A percentile compares a stretch with the other conserved stretches of the same genome.
Evolutionary conservation across 2,329 filamentous ascomycete genomes (phyloP).

Genomic region (Trichoderma afroharzianum): DNA sequence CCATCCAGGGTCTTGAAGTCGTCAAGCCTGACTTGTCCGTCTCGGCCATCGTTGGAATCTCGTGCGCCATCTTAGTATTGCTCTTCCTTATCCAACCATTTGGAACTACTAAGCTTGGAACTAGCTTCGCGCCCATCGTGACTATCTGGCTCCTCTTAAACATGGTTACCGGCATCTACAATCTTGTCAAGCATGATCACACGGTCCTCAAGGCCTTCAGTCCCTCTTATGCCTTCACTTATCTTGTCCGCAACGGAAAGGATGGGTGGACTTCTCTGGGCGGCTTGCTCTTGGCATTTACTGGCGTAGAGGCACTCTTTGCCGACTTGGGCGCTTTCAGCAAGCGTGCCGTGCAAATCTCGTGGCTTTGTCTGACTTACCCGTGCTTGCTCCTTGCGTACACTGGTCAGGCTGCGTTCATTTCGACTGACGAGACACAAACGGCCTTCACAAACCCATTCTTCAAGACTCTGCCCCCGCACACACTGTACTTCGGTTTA

Average conservation of each 20-base stretch:
- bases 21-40: conserved; percentile 53
- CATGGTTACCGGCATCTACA: conserved; percentile 60
- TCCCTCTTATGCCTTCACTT: conserved; percentile 58
- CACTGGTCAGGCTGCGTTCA: conserved; percentile 71
- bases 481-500: conserved; percentile 64
- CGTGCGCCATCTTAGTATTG: conserved; percentile 60
- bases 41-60: conserved; percentile 58
- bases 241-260: conserved; percentile 55
- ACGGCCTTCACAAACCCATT: conserved; percentile 59
- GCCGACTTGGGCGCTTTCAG: conserved; percentile 75
- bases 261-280: conserved; percentile 63
- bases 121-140: conserved; percentile 62
- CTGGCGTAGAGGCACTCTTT: conserved; percentile 75
- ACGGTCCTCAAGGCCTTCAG: conserved; percentile 55
- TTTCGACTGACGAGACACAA: conserved; percentile 52
- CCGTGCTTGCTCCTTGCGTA: conserved; percentile 66
- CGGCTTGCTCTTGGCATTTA: conserved; percentile 72
- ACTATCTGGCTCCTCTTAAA: conserved; percentile 66
- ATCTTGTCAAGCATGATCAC: conserved; percentile 49
- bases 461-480: conserved; percentile 65
- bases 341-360: conserved; percentile 65
- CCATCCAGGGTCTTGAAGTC: conserved; percentile 61
- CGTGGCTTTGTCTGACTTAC: conserved; percentile 65
- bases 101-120: conserved; percentile 58
- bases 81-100: conserved; percentile 64